Conservation (phyloP, 1,139 yeast genomes). For the Fermentozyma sake region DNA sequence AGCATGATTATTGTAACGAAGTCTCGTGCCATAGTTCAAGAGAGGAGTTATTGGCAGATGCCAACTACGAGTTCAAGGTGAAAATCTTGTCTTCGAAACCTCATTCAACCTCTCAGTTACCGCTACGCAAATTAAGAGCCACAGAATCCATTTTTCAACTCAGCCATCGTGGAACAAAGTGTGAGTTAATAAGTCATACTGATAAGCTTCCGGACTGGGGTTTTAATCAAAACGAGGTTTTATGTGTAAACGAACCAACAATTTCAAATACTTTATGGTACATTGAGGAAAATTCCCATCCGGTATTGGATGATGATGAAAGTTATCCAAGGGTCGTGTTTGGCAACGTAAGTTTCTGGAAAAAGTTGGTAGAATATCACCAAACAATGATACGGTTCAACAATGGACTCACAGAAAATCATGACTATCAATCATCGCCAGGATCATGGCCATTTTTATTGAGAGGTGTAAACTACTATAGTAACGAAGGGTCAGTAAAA, state of each 20-base stretch:
- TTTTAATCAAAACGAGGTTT: slow-evolving; percentile 65
- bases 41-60: slow-evolving; percentile 39
- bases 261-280: slow-evolving; percentile 58
- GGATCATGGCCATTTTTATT: slow-evolving; percentile 35
- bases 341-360: slow-evolving; percentile 15
- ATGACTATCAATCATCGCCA: slow-evolving; percentile 30
- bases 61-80: slow-evolving; percentile 50
- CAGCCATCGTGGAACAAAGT: slow-evolving; percentile 53
- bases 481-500: slow-evolving; percentile 10
- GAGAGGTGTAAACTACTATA: slow-evolving; percentile 31
- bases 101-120: slow-evolving; percentile 25
- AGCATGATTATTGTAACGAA: slow-evolving; percentile 74
- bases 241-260: slow-evolving; percentile 66
- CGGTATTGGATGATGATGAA: slow-evolving; percentile 30
- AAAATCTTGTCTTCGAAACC: slow-evolving; percentile 23
- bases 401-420: slow-evolving; percentile 21
- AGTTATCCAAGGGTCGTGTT: slow-evolving; percentile 25
- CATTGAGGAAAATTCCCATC: slow-evolving; percentile 60
- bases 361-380: slow-evolving; percentile 33
- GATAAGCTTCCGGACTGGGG: slow-evolving; percentile 68
- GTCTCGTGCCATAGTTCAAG: slow-evolving; percentile 62
- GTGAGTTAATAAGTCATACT: slow-evolving; percentile 60
- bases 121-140: slow-evolving; percentile 43
- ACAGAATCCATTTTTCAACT: slow-evolving; percentile 57
- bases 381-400: slow-evolving; percentile 30